Percentiles rank a stretch among this genome's conserved stretches.
These are phyloP conservation scores for Umbelopsis sp. DNA, from an alignment of 192 early-diverging fungal genomes.

Conservation along the genomic window DNA sequence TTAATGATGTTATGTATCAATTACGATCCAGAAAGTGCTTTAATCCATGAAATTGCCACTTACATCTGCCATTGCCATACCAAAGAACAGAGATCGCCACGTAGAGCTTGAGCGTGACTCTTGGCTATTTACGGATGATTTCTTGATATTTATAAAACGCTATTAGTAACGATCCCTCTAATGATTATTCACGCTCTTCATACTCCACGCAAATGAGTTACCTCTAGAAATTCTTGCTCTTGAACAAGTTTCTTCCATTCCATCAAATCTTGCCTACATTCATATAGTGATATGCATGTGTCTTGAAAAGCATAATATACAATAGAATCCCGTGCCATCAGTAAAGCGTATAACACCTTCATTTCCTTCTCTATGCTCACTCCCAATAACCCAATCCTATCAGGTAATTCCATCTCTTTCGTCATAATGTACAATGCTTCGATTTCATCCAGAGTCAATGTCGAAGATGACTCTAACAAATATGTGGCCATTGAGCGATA, in stretches of 20 bases:
- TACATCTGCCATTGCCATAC: not conserved
- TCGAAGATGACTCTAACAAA: conserved; percentile 27
- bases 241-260: conserved; percentile 45
- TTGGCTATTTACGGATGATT: conserved; percentile 22
- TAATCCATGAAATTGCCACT: not conserved
- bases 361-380: conserved; percentile 43
- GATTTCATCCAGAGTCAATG: conserved; percentile 31
- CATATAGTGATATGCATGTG: conserved; percentile 41
- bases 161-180: not conserved
- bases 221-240: conserved; percentile 52
- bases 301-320: conserved; percentile 50
- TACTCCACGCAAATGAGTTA: not conserved
- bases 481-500: conserved; percentile 43
- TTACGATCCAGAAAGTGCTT: not conserved
- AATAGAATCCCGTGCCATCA: conserved; percentile 38
- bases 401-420: not conserved
- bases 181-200: not conserved
- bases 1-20: not conserved
- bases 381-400: conserved; percentile 38
- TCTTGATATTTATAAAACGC: not conserved
- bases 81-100: conserved; percentile 16
- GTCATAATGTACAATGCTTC: conserved; percentile 19
- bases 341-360: conserved; percentile 28
- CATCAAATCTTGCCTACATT: conserved; percentile 31
- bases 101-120: conserved; percentile 12